These are phyloP conservation scores for Claviceps cyperi DNA, from an alignment of 2,329 filamentous ascomycete genomes.

Conservation along the genomic window DNA sequence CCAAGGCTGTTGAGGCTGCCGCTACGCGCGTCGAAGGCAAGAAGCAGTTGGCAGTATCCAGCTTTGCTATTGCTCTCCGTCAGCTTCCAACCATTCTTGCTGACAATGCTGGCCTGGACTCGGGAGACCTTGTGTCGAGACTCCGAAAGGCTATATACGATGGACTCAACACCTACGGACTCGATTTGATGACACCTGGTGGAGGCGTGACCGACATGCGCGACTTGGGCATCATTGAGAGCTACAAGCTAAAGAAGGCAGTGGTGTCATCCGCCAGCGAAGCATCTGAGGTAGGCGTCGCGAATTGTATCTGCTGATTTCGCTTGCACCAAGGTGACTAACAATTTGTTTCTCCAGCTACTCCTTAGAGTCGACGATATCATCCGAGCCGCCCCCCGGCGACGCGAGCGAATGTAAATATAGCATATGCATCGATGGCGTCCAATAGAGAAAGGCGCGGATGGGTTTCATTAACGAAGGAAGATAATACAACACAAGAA, in stretches of 20 bases:
- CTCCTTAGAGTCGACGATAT: conserved; percentile 94
- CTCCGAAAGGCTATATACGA: conserved; percentile 91
- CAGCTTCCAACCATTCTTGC: conserved; percentile 94
- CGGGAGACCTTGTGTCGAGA: conserved; percentile 80
- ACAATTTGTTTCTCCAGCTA: conserved; percentile 35
- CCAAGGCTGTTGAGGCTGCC: conserved; percentile 87
- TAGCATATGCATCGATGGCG: neutral
- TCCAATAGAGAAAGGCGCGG: neutral
- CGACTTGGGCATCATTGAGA: conserved; percentile 87
- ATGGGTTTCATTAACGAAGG: neutral
- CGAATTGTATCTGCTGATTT: neutral
- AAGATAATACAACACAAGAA: neutral
- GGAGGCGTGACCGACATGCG: conserved; percentile 94
- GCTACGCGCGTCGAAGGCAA: conserved; percentile 93
- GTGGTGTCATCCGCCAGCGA: conserved; percentile 94
- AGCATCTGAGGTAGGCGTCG: conserved; percentile 71
- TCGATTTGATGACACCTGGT: conserved; percentile 79
- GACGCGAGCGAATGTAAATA: conserved; percentile 25
- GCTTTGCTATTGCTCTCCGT: conserved; percentile 76
- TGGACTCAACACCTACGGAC: conserved; percentile 78
- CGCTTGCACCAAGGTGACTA: neutral
- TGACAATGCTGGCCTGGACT: conserved; percentile 94
- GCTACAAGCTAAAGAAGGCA: conserved; percentile 97
- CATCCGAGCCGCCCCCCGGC: conserved; percentile 77
- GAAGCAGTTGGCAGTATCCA: conserved; percentile 83